These are phyloP conservation scores for Fusarium nanum DNA, from an alignment of 2,329 filamentous ascomycete species.

Conservation along the genomic window DNA sequence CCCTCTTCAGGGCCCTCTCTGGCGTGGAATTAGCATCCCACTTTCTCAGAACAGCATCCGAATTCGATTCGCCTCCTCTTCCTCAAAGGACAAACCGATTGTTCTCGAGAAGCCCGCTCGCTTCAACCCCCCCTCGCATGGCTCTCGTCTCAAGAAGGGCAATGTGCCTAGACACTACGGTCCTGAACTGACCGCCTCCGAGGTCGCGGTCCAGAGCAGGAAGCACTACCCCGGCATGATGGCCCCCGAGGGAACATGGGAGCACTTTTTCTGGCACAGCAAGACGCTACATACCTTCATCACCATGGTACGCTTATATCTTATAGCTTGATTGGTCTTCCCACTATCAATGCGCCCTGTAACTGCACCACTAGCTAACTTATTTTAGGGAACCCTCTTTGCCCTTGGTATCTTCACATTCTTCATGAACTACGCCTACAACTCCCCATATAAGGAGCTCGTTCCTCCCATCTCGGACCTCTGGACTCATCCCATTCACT, in stretches of 20 bases:
- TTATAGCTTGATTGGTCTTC: not conserved
- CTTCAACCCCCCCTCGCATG: slow-evolving; percentile 94
- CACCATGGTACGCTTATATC: slow-evolving; percentile 73
- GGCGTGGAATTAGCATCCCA: slow-evolving; percentile 58
- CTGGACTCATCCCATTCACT: slow-evolving; percentile 75
- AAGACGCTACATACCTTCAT: slow-evolving; percentile 82
- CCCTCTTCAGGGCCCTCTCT: slow-evolving; percentile 68
- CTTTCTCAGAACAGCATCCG: slow-evolving; percentile 51
- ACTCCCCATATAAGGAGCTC: slow-evolving; percentile 82
- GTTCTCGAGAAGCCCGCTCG: slow-evolving; percentile 87
- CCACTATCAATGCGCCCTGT: not conserved
- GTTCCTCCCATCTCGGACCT: slow-evolving; percentile 78
- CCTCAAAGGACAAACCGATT: slow-evolving; percentile 64
- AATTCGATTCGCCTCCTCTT: slow-evolving; percentile 51
- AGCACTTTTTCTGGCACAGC: slow-evolving; percentile 87
- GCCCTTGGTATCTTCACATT: slow-evolving; percentile 78
- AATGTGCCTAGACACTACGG: slow-evolving; percentile 76
- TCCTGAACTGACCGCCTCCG: slow-evolving; percentile 73
- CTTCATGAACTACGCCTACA: slow-evolving; percentile 80
- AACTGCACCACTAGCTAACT: slow-evolving; percentile 8
- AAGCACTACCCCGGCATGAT: slow-evolving; percentile 90
- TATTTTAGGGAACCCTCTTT: slow-evolving; percentile 70
- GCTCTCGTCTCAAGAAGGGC: slow-evolving; percentile 71
- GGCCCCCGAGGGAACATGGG: slow-evolving; percentile 82
- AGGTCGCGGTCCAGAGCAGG: slow-evolving; percentile 72